Evolutionary conservation across 495 filamentous ascomycete species (phyloP).

Genomic region (Baudoinia panamericana): DNA sequence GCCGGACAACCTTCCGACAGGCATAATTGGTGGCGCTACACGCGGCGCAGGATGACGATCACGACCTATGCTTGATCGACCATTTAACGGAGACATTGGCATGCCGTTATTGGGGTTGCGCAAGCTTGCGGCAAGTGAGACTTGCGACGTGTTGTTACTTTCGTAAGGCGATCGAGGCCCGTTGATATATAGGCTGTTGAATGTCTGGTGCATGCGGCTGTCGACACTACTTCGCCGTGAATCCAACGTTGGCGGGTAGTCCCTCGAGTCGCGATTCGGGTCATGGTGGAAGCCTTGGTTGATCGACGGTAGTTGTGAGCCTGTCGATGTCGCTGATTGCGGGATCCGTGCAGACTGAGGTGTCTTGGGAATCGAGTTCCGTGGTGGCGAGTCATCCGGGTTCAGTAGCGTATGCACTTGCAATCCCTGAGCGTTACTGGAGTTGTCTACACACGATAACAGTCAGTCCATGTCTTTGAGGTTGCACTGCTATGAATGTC

Average conservation of each 20-base stretch:
- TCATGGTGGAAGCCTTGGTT: slow-evolving; percentile 28
- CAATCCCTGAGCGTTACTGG: slow-evolving; percentile 27
- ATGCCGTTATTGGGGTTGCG: slow-evolving; percentile 27
- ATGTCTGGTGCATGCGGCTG: slow-evolving; percentile 29
- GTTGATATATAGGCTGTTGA: slow-evolving; percentile 27
- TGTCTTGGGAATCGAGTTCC: slow-evolving; percentile 27
- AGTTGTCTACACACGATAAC: slow-evolving; percentile 30
- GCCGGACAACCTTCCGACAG: slow-evolving; percentile 23
- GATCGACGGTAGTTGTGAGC: slow-evolving; percentile 17
- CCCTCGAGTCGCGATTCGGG: slow-evolving; percentile 22
- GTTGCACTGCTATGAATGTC: not conserved
- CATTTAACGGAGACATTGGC: slow-evolving; percentile 28
- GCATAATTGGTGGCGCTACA: slow-evolving; percentile 30
- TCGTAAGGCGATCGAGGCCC: slow-evolving; percentile 31
- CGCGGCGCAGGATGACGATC: slow-evolving; percentile 22
- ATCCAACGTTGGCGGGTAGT: slow-evolving; percentile 24
- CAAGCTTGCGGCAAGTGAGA: slow-evolving; percentile 30
- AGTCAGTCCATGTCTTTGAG: too few relatives aligned
- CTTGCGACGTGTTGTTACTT: slow-evolving; percentile 31
- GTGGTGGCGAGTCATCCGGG: slow-evolving; percentile 29
- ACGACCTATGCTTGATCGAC: slow-evolving; percentile 15
- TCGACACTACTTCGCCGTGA: slow-evolving; percentile 34
- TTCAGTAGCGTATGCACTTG: slow-evolving; percentile 32
- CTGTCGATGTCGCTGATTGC: slow-evolving; percentile 7
- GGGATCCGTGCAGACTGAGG: slow-evolving; percentile 27